Percentiles rank a stretch among this genome's conserved stretches.
Conservation (phyloP, 2,329 filamentous ascomycete species). For the Alternaria atra region DNA sequence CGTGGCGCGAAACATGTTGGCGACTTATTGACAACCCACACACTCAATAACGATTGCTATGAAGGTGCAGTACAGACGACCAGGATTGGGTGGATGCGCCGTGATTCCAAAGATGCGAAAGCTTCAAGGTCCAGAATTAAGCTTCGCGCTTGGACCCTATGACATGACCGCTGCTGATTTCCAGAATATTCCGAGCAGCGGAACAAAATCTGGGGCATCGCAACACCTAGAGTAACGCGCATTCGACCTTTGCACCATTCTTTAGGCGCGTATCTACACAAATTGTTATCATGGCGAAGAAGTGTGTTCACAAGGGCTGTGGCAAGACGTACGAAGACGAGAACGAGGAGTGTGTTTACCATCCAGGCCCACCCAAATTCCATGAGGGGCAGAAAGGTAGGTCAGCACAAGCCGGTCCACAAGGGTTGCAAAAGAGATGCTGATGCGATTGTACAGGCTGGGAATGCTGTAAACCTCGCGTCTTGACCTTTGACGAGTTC, state of each 20-base stretch:
- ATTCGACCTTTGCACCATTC: slow-evolving; percentile 14
- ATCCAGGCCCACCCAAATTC: slow-evolving; percentile 89
- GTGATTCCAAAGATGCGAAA: slow-evolving; percentile 6
- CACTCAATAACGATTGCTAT: not conserved
- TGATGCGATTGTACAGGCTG: slow-evolving; percentile 70
- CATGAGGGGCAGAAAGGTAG: slow-evolving; percentile 98
- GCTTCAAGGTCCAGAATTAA: slow-evolving; percentile 1
- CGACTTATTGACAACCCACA: not conserved
- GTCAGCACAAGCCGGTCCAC: not conserved
- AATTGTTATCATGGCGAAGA: slow-evolving; percentile 68
- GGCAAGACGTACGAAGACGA: slow-evolving; percentile 85
- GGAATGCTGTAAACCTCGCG: slow-evolving; percentile 98
- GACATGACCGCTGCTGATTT: slow-evolving; percentile 39
- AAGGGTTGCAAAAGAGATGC: not conserved
- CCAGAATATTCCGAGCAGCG: slow-evolving; percentile 48
- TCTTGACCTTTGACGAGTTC: slow-evolving; percentile 98
- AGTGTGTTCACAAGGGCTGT: slow-evolving; percentile 97
- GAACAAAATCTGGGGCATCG: slow-evolving; percentile 23
- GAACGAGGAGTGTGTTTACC: slow-evolving; percentile 86
- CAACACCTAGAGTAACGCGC: slow-evolving; percentile 15
- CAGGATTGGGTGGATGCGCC: not conserved
- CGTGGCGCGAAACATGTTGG: slow-evolving; percentile 45
- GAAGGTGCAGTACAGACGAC: not conserved
- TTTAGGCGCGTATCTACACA: not conserved
- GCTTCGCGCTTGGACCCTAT: slow-evolving; percentile 30